Conservation (phyloP, 2,329 filamentous ascomycete genomes). For the Trichoderma sp. region DNA sequence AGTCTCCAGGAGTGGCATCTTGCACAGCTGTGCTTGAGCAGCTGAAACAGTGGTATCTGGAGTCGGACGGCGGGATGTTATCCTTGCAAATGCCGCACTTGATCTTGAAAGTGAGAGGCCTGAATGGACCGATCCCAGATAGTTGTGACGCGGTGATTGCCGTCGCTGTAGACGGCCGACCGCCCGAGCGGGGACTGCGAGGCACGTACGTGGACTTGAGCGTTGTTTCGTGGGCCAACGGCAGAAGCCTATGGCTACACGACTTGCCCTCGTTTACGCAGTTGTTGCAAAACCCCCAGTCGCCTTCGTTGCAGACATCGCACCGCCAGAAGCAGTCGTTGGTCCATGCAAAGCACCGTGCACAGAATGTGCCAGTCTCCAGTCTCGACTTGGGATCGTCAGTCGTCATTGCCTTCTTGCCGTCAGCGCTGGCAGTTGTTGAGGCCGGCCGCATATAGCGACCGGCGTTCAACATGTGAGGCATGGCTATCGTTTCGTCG, state of each 20-base stretch:
- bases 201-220: constrained; percentile 40
- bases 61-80: constrained; percentile 68
- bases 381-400: constrained; percentile 69
- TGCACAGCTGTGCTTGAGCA: constrained; percentile 61
- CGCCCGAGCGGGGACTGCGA: constrained; percentile 47
- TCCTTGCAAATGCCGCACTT: constrained; percentile 78
- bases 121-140: constrained; percentile 58
- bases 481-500: constrained; percentile 47
- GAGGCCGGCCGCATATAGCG: constrained; percentile 57
- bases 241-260: constrained; percentile 80
- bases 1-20: constrained; percentile 67
- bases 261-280: constrained; percentile 82
- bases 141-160: constrained; percentile 53
- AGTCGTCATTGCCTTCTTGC: constrained; percentile 60
- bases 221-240: constrained; percentile 64
- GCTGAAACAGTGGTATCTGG: constrained; percentile 77
- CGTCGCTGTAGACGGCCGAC: constrained; percentile 51
- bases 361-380: constrained; percentile 83
- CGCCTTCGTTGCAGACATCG: constrained; percentile 81
- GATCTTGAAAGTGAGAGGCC: constrained; percentile 70
- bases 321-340: constrained; percentile 92
- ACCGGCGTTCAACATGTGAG: constrained; percentile 61
- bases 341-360: constrained; percentile 69
- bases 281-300: constrained; percentile 90
- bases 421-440: constrained; percentile 55